phyloP scores from a whole-genome alignment of 352 stramenopile genomes.

The Hyaloperonospora brassicae region DNA sequence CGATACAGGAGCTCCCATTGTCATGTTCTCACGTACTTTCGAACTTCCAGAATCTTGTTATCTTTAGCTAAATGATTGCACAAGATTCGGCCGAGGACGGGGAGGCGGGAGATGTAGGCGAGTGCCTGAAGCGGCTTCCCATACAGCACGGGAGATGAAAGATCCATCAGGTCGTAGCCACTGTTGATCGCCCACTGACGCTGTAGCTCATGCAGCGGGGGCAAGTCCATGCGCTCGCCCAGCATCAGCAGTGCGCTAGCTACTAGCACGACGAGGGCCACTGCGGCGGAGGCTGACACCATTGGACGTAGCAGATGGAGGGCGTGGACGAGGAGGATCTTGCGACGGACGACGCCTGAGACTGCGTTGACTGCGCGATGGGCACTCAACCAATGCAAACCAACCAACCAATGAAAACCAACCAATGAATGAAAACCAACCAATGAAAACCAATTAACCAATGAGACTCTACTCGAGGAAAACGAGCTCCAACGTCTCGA shows the following conservation, averaged over 20 bases:
- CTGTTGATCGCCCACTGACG: conserved; percentile 22
- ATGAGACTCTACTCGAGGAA: no score
- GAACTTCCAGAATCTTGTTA: conserved; percentile 57
- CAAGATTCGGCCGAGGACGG: conserved; percentile 42
- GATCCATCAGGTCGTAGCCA: conserved; percentile 46
- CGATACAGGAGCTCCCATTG: background rate
- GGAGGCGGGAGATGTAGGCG: conserved; percentile 37
- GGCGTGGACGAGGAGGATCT: no score
- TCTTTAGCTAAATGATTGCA: conserved; percentile 40
- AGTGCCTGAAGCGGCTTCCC: conserved; percentile 42
- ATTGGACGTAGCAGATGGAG: conserved; percentile 9
- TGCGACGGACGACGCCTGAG: no score
- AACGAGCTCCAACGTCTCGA: no score
- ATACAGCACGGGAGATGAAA: conserved; percentile 40
- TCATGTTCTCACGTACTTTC: conserved; percentile 20
- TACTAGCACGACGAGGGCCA: conserved; percentile 36
- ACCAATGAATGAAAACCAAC: no score
- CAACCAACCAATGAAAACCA: no score
- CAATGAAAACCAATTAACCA: no score
- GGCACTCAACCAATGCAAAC: no score
- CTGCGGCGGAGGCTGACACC: conserved; percentile 27
- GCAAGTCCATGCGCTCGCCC: conserved; percentile 37
- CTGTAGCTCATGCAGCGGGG: conserved; percentile 29
- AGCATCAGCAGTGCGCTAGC: conserved; percentile 44
- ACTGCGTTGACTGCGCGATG: no score